These are phyloP conservation scores for Exserohilum turcica DNA, from an alignment of 2,329 filamentous ascomycete species.

Conservation along the genomic window DNA sequence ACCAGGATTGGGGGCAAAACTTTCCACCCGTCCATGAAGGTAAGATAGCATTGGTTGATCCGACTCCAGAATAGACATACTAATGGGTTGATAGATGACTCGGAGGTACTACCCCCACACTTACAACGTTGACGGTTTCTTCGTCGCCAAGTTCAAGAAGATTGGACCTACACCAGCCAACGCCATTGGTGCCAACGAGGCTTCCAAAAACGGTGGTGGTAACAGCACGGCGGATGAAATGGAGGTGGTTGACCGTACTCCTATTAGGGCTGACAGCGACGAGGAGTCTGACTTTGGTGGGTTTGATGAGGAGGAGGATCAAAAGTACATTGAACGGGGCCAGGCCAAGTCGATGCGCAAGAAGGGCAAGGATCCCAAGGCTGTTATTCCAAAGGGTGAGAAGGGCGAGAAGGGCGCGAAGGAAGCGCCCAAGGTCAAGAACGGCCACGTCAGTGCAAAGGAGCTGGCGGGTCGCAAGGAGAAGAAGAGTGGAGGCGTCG, in stretches of 20 bases:
- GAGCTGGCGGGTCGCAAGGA: conserved; percentile 15
- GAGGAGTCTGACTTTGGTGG: conserved; percentile 54
- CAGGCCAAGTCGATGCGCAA: conserved; percentile 50
- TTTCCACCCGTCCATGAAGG: conserved; percentile 81
- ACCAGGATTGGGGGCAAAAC: conserved; percentile 87
- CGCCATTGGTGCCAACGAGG: conserved; percentile 48
- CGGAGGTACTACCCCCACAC: conserved; percentile 46
- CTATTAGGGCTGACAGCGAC: conserved; percentile 59
- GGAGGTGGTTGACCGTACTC: conserved; percentile 69
- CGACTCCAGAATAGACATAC: not conserved
- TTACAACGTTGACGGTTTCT: conserved; percentile 85
- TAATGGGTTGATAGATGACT: conserved; percentile 25
- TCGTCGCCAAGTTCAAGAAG: conserved; percentile 97
- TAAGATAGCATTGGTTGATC: conserved; percentile 54
- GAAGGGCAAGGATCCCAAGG: conserved; percentile 57
- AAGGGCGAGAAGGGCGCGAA: conserved; percentile 21
- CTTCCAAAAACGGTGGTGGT: conserved; percentile 40
- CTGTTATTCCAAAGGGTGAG: conserved; percentile 30
- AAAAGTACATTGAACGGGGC: conserved; percentile 54
- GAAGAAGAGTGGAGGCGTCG: conserved; percentile 16
- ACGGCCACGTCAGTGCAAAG: conserved; percentile 9
- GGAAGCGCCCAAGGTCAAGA: conserved; percentile 8
- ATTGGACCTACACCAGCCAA: conserved; percentile 73
- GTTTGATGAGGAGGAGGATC: conserved; percentile 58
- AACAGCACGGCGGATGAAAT: conserved; percentile 50